Percentiles rank a stretch among this genome's conserved stretches.
phyloP scores from a whole-genome alignment of 768 basidiomycete genomes.

The Hemileccinum rubropunctum region DNA sequence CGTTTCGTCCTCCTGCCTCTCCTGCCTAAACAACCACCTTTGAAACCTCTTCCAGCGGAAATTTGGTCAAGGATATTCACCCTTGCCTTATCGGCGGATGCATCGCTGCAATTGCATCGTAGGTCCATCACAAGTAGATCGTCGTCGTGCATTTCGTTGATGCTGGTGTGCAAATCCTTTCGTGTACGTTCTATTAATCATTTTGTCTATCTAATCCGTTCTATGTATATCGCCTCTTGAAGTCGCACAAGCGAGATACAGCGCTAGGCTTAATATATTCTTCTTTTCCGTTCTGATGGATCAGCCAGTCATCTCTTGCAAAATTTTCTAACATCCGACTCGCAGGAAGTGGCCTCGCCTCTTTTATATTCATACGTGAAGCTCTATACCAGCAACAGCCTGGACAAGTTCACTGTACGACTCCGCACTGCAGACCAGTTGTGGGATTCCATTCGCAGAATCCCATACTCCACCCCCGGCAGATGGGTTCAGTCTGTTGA shows the following conservation, averaged over 20 bases:
- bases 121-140: constrained; percentile 1
- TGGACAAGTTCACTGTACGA: constrained; percentile 57
- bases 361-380: constrained; percentile 58
- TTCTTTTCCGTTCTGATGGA: neutral
- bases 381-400: constrained; percentile 39
- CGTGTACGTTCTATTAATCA: constrained; percentile 34
- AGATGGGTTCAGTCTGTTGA: constrained; percentile 82
- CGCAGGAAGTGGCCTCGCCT: constrained; percentile 64
- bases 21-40: constrained; percentile 50
- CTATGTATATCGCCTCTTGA: constrained; percentile 1
- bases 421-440: constrained; percentile 64
- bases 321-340: constrained; percentile 13
- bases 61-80: constrained; percentile 66
- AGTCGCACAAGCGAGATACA: constrained; percentile 1
- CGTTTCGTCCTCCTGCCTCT: constrained; percentile 66
- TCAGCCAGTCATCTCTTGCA: too few species aligned
- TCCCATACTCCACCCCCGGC: constrained; percentile 84
- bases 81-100: constrained; percentile 24
- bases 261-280: neutral
- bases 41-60: constrained; percentile 63
- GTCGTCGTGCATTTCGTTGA: constrained; percentile 27
- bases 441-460: constrained; percentile 88
- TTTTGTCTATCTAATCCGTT: neutral
- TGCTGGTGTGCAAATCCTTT: constrained; percentile 41
- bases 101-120: constrained; percentile 8